phyloP scores from a whole-genome alignment of 2,329 filamentous ascomycete genomes.

The Ophiostoma himal-ulmi region DNA sequence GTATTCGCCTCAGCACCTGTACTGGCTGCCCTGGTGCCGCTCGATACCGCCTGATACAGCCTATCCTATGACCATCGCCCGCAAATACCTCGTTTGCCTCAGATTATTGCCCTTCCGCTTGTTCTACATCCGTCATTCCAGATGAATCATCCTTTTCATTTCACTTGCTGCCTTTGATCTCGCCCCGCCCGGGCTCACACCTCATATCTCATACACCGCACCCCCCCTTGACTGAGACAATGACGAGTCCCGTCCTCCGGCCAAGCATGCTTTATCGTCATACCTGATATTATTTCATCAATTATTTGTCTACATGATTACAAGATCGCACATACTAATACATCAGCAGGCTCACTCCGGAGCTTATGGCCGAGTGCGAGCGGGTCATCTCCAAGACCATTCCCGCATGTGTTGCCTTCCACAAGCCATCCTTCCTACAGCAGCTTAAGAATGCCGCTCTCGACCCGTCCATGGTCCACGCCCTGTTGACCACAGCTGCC shows the following conservation, averaged over 20 bases:
- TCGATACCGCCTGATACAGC: background rate
- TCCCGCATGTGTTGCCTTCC: slow-evolving; percentile 56
- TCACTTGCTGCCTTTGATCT: background rate
- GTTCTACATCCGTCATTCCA: background rate
- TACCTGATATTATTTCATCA: background rate
- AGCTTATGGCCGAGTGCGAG: slow-evolving; percentile 54
- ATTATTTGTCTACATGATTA: no score
- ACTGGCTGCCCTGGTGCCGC: no score
- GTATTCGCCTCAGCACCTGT: background rate
- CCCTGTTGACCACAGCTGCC: slow-evolving; percentile 52
- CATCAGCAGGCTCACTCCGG: slow-evolving; percentile 46
- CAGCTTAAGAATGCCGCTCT: slow-evolving; percentile 53
- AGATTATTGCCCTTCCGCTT: background rate
- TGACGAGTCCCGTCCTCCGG: background rate
- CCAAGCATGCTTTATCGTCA: background rate
- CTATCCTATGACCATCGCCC: background rate
- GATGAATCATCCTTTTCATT: background rate
- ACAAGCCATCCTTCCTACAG: slow-evolving; percentile 57
- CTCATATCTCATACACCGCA: slow-evolving; percentile 9
- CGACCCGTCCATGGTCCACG: slow-evolving; percentile 53
- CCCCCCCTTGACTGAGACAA: slow-evolving; percentile 17
- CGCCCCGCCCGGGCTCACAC: background rate
- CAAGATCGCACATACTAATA: slow-evolving; percentile 14
- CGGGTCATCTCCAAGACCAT: slow-evolving; percentile 56
- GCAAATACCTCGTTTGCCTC: background rate